Base-by-base conservation (phyloP, 2,329 filamentous ascomycete genomes). In the Colletotrichum neosansevieriae region DNA sequence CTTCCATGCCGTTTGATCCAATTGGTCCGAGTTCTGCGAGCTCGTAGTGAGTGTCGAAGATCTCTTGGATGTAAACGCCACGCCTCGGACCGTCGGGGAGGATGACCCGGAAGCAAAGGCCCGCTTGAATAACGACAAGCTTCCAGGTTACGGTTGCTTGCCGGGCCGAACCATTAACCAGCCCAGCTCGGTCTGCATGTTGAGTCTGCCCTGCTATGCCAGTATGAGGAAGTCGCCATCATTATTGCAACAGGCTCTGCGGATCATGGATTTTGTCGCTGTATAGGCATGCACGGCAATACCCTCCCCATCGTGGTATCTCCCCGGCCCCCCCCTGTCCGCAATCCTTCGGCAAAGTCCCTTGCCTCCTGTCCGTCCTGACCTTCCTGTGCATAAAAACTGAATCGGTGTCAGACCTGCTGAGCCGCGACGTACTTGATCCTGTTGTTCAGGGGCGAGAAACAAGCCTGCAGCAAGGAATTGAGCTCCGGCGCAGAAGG, bases 161-260 rank as follows among this genome's bases (percentile, higher is more conserved):
- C 89, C 89, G 0, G 89, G 89, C 40, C 88, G 85, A 4, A 91
- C 85, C 54, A 88, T 70, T 1, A 63, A 79, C 76, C 49, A 51
- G 29, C 49, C 49, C 21, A 51, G 29, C 15, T 51, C 24, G 29
- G 24, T 91, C 73, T 89, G 88, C 62, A 91, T 89, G 72, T 91
- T 86, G n/a, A 91, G 79, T 1, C 84, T 80, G 42, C 89, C 89
- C 70, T 88, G 84, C 70, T 91, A 88, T 0, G 85, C 87, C 4
- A 91, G 82, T 53, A 91, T 87, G 42, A 91, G 80, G 71, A 89
- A 85, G 73, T 91, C 89, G 4, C 89, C 89, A 70, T 92, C 89
- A 12, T 87, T 85, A 72, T 84, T 85, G 71, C 78, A 80, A 68
- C 84, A 84, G 0, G 83, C 81, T 36, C 80, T 75, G 11, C 76